A percentile compares a stretch with the other conserved stretches of the same genome.
Conservation (phyloP, 1,284 basidiomycete genomes). For the Ceratobasidium sp. region DNA sequence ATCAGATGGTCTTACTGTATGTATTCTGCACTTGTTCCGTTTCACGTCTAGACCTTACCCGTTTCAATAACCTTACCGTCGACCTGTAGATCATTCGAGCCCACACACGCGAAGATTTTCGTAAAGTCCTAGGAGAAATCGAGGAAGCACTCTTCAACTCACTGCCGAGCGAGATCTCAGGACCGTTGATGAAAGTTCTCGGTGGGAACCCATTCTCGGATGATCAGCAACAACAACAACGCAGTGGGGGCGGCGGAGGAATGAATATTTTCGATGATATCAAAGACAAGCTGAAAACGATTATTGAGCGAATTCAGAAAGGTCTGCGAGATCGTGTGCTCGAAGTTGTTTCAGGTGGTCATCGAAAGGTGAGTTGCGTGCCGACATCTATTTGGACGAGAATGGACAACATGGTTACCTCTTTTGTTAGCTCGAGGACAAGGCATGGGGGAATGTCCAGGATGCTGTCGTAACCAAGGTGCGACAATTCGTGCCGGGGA, state of each 20-base stretch:
- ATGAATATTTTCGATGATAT: constrained; percentile 38
- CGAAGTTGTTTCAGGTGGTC: constrained; percentile 40
- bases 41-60: too few species aligned
- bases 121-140: constrained; percentile 38
- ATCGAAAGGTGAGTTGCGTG: constrained; percentile 31
- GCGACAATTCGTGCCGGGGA: constrained; percentile 39
- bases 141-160: constrained; percentile 39
- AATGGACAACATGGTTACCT: neutral
- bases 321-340: constrained; percentile 40
- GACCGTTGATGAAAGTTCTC: constrained; percentile 38
- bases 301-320: constrained; percentile 40
- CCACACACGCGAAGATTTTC: constrained; percentile 38
- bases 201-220: constrained; percentile 40
- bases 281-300: constrained; percentile 38
- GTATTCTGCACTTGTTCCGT: too few species aligned
- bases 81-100: constrained; percentile 20
- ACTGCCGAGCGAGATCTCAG: constrained; percentile 36
- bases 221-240: constrained; percentile 3
- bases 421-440: constrained; percentile 38
- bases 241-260: constrained; percentile 16
- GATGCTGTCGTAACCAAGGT: constrained; percentile 40
- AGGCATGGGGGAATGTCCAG: constrained; percentile 41
- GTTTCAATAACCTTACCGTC: neutral
- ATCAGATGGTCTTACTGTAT: constrained; percentile 34
- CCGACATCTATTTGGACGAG: neutral